These are phyloP conservation scores for Citrullus mucosospermus DNA, from an alignment of 306 rosid genomes.

Conservation along the genomic window DNA sequence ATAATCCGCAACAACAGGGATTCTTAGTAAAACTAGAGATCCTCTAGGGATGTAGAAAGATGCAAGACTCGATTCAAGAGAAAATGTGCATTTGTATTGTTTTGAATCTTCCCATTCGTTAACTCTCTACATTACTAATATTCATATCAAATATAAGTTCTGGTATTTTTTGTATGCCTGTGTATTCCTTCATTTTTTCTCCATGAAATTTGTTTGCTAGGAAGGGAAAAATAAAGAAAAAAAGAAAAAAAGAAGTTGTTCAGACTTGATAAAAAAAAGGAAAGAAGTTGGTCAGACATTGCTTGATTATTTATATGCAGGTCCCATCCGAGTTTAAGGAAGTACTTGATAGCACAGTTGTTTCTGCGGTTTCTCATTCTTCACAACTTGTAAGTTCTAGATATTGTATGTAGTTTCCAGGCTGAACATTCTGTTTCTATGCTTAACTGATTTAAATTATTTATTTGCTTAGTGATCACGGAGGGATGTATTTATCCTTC, in stretches of 20 bases:
- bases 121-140: no score
- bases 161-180: no score
- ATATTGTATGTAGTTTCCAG: background rate
- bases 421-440: background rate
- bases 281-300: slow-evolving; percentile 1
- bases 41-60: no score
- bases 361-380: slow-evolving; percentile 80
- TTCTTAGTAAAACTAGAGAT: no score
- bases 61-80: no score
- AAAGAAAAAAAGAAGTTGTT: background rate
- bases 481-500: background rate
- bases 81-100: no score
- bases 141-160: no score
- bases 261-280: background rate
- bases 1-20: no score
- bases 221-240: no score
- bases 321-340: slow-evolving; percentile 88
- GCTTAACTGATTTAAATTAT: background rate
- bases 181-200: no score
- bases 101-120: no score
- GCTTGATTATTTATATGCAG: slow-evolving; percentile 35
- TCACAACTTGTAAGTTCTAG: slow-evolving; percentile 65
- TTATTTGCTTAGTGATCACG: background rate
- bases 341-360: slow-evolving; percentile 74
- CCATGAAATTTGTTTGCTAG: no score